Evolutionary conservation across 768 basidiomycete genomes (phyloP), one percentile per base, ranked within the genome.

Genomic region (Hortiboletus campestris): DNA sequence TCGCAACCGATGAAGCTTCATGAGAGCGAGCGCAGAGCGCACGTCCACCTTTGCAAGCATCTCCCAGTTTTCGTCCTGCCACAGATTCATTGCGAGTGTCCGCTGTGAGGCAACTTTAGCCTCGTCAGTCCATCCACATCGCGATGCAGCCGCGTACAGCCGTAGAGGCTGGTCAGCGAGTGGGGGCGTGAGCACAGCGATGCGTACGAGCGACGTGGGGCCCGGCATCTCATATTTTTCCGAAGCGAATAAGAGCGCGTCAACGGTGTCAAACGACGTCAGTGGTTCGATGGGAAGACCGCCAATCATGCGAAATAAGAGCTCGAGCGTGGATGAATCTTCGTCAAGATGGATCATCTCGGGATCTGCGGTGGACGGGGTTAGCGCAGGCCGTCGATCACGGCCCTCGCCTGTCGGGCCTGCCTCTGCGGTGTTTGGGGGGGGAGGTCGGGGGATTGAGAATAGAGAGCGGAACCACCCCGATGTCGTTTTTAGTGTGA

Each of bases 221-320:
- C 85, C 86, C 0, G 81, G 78, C 82, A 85, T 87, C 35, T 86
- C 85, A 65, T 87, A 88, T 63, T 85, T 86, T 63, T 88, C 84
- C 0, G 84, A 80, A 0, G 84, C 83, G 51, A 78, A 83, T 13
- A 87, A 70, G n/a, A 88, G 62, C 4, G 76, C 67, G 51, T 88
- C 85, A 49, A 87, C 69, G 32, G 69, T 56, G 59, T 85, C 84
- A 64, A 80, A 82, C 1, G 80, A 79, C 36, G 73, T 71, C 25
- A 84, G 69, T 4, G 70, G 66, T 14, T 77, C 72, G 16, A 87
- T 75, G 0, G 82, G 74, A 12, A 85, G 74, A 10, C 86, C 85
- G 46, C 80, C 84, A 22, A 82, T 74, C 81, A 87, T 84, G 57
- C 79, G 79, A 4, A 88, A 73, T 4, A 88, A 69, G 11, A 74